A percentile compares a stretch with the other conserved stretches of the same genome.
Evolutionary conservation across 2,329 filamentous ascomycete species (phyloP).

Genomic region (Ascochyta pisi): DNA sequence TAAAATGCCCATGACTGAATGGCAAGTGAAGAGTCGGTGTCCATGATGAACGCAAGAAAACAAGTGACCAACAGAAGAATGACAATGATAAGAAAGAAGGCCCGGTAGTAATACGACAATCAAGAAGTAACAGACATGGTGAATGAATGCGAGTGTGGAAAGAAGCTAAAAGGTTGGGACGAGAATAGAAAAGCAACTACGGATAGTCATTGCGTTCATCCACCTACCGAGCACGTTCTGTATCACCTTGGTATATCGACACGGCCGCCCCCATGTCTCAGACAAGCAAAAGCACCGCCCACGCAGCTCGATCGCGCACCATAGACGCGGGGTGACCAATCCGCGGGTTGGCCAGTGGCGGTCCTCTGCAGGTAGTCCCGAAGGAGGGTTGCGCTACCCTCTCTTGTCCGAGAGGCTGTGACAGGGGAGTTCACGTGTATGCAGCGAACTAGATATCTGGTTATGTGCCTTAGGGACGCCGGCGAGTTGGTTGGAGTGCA

Average conservation of each 20-base stretch:
- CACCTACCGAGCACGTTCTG: constrained; percentile 8
- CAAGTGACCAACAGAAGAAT: neutral
- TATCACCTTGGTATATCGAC: constrained; percentile 11
- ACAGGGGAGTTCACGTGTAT: neutral
- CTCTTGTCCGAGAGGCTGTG: neutral
- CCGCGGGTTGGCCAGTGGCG: neutral
- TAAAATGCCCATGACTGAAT: constrained; percentile 37
- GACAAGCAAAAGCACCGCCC: constrained; percentile 4
- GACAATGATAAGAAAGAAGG: neutral
- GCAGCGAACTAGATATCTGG: constrained; percentile 1
- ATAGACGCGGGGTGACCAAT: neutral
- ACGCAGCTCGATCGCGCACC: constrained; percentile 4
- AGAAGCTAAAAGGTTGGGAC: neutral
- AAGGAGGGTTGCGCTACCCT: constrained; percentile 5
- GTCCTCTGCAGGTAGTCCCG: constrained; percentile 3
- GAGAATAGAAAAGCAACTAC: constrained; percentile 4
- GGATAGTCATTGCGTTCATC: constrained; percentile 1
- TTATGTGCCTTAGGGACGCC: neutral
- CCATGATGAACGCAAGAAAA: constrained; percentile 3
- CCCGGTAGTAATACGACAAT: neutral
- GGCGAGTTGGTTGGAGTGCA: neutral
- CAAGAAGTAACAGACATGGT: neutral
- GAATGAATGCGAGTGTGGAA: neutral
- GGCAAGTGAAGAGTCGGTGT: constrained; percentile 18
- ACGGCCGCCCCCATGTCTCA: constrained; percentile 6